A percentile compares a stretch with the other conserved stretches of the same genome.
Evolutionary conservation across 208 protist species (phyloP).

Genomic region (Acanthamoeba culbertsoni): DNA sequence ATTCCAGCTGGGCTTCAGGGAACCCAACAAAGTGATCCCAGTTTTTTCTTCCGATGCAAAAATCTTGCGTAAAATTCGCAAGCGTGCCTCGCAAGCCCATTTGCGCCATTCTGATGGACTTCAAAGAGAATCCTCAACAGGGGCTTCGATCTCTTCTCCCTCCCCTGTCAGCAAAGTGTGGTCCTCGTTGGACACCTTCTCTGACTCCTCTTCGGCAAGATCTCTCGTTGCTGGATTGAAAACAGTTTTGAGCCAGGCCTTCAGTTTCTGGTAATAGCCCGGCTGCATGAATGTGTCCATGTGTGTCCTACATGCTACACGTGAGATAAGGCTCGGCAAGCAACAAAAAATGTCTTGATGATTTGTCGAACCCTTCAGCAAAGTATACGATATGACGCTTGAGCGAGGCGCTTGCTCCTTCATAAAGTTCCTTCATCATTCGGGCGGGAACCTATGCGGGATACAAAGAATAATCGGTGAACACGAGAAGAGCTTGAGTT

Average conservation of each 20-base stretch:
- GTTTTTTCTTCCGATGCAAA: too few relatives aligned
- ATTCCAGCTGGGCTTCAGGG: too few relatives aligned
- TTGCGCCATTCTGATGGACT: not conserved
- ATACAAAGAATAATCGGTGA: not conserved
- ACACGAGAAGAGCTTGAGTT: not conserved
- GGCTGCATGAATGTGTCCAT: constrained; percentile 42
- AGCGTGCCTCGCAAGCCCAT: too few relatives aligned
- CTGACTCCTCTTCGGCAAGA: not conserved
- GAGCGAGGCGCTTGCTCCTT: not conserved
- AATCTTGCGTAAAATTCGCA: too few relatives aligned
- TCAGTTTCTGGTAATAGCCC: constrained; percentile 17
- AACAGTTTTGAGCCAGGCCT: not conserved
- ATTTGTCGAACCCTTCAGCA: not conserved
- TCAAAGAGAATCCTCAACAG: not conserved
- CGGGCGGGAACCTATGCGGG: not conserved
- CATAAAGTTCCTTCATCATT: constrained; percentile 10
- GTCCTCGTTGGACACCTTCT: not conserved
- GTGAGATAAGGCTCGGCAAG: not conserved
- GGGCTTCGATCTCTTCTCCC: not conserved
- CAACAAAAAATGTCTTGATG: not conserved
- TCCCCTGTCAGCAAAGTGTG: not conserved
- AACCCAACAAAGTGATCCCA: too few relatives aligned
- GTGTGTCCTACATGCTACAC: constrained; percentile 12
- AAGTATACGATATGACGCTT: constrained; percentile 37
- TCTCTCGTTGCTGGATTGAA: not conserved